phyloP scores from a whole-genome alignment of 768 basidiomycete species.

The Peribolospora kevripleyi region DNA sequence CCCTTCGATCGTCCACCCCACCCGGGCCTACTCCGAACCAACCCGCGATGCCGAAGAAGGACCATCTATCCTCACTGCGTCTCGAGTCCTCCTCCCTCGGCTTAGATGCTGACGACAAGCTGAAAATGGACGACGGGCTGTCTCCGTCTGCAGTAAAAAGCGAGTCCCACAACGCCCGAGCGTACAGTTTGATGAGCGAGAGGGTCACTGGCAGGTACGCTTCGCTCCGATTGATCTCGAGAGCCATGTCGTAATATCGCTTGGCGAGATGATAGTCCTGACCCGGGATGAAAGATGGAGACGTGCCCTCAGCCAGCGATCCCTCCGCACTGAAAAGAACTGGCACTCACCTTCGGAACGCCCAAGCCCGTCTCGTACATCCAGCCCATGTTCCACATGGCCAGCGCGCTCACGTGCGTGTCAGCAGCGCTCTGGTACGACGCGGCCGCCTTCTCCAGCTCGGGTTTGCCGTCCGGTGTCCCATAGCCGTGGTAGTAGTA shows the following conservation, averaged over 20 bases:
- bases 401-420: slow-evolving; percentile 71
- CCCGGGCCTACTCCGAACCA: not conserved
- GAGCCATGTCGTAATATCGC: slow-evolving; percentile 70
- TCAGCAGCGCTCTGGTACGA: slow-evolving; percentile 90
- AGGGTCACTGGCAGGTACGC: slow-evolving; percentile 70
- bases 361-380: slow-evolving; percentile 97
- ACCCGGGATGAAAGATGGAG: not conserved
- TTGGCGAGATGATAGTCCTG: slow-evolving; percentile 94
- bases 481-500: slow-evolving; percentile 85
- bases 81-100: no score
- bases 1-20: not conserved
- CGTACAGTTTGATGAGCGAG: slow-evolving; percentile 56
- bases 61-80: not conserved
- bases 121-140: slow-evolving; percentile 5
- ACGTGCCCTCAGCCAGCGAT: not conserved
- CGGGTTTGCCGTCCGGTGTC: slow-evolving; percentile 34
- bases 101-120: not conserved
- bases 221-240: slow-evolving; percentile 54
- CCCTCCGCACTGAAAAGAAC: not conserved
- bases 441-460: slow-evolving; percentile 63
- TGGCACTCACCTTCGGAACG: slow-evolving; percentile 43
- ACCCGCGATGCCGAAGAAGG: not conserved
- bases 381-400: slow-evolving; percentile 97
- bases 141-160: slow-evolving; percentile 35
- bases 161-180: slow-evolving; percentile 52